Evolutionary conservation across 1,284 basidiomycete species (phyloP).

Genomic region (Microbotryum scabiosae): DNA sequence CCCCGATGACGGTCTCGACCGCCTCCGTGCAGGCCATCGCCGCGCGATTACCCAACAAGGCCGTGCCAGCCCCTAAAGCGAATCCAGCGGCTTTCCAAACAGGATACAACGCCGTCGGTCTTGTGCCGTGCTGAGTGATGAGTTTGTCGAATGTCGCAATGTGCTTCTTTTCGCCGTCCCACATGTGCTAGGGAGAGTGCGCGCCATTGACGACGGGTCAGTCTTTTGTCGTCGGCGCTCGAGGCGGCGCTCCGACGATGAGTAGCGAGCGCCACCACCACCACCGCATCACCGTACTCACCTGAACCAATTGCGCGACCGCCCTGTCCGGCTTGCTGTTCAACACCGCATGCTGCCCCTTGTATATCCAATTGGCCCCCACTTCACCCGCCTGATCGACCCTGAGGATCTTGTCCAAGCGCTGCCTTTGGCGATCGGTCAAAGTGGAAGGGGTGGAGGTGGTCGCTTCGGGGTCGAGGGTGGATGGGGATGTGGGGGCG

Average conservation of each 20-base stretch:
- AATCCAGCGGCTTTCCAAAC: slow-evolving; percentile 79
- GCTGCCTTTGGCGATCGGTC: slow-evolving; percentile 33
- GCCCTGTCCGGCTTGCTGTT: slow-evolving; percentile 55
- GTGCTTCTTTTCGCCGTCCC: slow-evolving; percentile 92
- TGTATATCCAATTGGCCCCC: slow-evolving; percentile 87
- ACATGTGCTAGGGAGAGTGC: slow-evolving; percentile 64
- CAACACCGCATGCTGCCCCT: slow-evolving; percentile 54
- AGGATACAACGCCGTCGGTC: slow-evolving; percentile 74
- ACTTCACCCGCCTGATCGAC: slow-evolving; percentile 90
- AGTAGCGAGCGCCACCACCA: not conserved
- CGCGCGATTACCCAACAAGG: slow-evolving; percentile 79
- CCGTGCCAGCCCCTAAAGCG: slow-evolving; percentile 73
- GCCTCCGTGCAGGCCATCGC: slow-evolving; percentile 99
- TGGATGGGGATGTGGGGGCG: not conserved
- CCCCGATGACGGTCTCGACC: slow-evolving; percentile 93
- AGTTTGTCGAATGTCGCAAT: slow-evolving; percentile 74
- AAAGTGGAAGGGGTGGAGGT: slow-evolving; percentile 36
- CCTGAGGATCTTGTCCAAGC: slow-evolving; percentile 50
- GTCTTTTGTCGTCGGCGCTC: not conserved
- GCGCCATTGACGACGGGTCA: not conserved
- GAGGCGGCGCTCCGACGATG: not conserved
- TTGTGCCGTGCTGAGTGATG: slow-evolving; percentile 68
- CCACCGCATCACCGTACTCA: slow-evolving; percentile 37
- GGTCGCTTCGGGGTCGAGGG: slow-evolving; percentile 31
- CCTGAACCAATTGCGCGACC: slow-evolving; percentile 66